Percentiles rank a stretch among this genome's conserved stretches.
phyloP scores from a whole-genome alignment of 192 early-diverging fungal genomes.

The Chytriomyces sp. region DNA sequence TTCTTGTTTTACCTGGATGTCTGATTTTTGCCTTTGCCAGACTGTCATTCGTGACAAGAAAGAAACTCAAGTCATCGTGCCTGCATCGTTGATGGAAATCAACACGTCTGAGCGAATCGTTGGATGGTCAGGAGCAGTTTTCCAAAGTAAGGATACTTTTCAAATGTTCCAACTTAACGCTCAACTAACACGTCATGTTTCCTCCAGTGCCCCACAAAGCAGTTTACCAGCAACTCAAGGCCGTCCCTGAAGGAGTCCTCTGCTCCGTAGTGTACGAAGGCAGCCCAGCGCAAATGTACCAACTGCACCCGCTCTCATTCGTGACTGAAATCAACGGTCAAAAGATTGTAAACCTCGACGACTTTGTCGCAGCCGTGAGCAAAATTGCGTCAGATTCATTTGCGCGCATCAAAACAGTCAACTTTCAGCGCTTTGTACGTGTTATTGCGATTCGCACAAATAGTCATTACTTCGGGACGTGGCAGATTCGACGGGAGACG shows the following conservation, averaged over 20 bases:
- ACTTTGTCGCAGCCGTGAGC: constrained; percentile 37
- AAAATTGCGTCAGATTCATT: constrained; percentile 40
- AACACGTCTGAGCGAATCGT: constrained; percentile 35
- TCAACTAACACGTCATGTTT: too few relatives aligned
- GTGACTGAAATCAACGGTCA: constrained; percentile 43
- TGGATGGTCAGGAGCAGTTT: constrained; percentile 43
- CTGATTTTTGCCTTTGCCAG: not conserved
- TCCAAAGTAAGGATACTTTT: constrained; percentile 39
- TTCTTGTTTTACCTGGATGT: not conserved
- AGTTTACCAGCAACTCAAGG: constrained; percentile 49
- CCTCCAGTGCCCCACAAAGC: constrained; percentile 47
- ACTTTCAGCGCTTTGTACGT: constrained; percentile 43
- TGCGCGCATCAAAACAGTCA: constrained; percentile 44
- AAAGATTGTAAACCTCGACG: constrained; percentile 35
- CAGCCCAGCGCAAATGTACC: constrained; percentile 50
- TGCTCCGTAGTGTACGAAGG: constrained; percentile 52
- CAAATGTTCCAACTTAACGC: too few relatives aligned
- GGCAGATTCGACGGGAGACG: constrained; percentile 26
- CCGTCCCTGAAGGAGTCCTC: constrained; percentile 51
- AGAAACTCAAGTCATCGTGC: constrained; percentile 26
- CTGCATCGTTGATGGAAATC: constrained; percentile 17
- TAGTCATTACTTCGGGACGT: constrained; percentile 52
- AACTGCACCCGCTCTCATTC: constrained; percentile 41
- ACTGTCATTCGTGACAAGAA: constrained; percentile 32
- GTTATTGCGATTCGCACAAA: constrained; percentile 46